These are phyloP conservation scores for Styphnolobium japonicum DNA, from an alignment of 306 rosid species.

Conservation along the genomic window DNA sequence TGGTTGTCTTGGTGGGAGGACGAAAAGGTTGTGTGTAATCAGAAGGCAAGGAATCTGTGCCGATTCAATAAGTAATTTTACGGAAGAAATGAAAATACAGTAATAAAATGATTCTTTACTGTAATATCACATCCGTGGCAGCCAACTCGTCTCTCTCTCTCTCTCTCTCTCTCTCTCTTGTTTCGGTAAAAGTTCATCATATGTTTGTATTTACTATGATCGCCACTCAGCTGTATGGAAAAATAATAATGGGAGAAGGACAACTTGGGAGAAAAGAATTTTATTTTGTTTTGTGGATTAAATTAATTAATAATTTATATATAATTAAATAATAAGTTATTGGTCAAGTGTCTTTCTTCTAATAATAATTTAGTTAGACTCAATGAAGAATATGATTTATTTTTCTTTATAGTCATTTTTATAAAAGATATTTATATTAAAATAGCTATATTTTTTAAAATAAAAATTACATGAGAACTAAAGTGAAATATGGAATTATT, in stretches of 20 bases:
- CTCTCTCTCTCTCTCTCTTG: not conserved
- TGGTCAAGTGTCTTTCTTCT: too few relatives aligned
- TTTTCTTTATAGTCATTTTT: too few relatives aligned
- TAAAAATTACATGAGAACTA: not conserved
- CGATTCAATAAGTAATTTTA: conserved; percentile 32
- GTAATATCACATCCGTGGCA: conserved; percentile 29
- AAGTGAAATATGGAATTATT: too few relatives aligned
- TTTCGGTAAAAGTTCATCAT: not conserved
- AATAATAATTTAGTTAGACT: too few relatives aligned
- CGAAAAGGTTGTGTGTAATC: conserved; percentile 45
- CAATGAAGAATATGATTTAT: too few relatives aligned
- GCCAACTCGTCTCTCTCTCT: not conserved
- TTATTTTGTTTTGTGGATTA: too few relatives aligned
- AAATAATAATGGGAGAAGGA: too few relatives aligned
- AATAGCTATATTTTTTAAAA: too few relatives aligned
- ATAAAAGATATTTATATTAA: too few relatives aligned
- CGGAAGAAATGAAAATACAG: conserved; percentile 39
- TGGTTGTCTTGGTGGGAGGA: conserved; percentile 53
- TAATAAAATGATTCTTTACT: conserved; percentile 56
- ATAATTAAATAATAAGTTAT: too few relatives aligned
- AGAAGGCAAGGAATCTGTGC: conserved; percentile 38
- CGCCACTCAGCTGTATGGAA: not conserved
- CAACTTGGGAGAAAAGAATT: too few relatives aligned
- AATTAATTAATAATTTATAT: too few relatives aligned
- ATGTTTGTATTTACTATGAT: not conserved